Conservation (phyloP, 768 basidiomycete genomes). For the Lactarius tabidus region DNA sequence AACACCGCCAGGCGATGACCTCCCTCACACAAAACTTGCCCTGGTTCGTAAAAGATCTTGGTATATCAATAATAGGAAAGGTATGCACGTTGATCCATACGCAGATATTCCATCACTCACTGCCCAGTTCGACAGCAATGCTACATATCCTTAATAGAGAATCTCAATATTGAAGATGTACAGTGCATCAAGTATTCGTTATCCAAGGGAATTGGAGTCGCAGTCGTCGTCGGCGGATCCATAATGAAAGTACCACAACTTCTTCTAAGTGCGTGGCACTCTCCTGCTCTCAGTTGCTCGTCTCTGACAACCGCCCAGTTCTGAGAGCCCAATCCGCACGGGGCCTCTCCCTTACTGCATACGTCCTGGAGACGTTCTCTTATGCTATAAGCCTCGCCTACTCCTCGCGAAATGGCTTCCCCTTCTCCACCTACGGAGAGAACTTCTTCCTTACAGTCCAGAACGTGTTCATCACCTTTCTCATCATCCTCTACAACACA, state of each 20-base stretch:
- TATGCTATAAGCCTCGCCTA: slow-evolving; percentile 90
- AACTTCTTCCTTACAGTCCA: slow-evolving; percentile 91
- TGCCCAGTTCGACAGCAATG: slow-evolving; percentile 59
- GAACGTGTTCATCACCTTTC: slow-evolving; percentile 82
- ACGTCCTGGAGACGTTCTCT: slow-evolving; percentile 84
- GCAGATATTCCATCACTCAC: slow-evolving; percentile 15
- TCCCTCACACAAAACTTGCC: slow-evolving; percentile 81
- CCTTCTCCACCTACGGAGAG: slow-evolving; percentile 97
- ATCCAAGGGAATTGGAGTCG: slow-evolving; percentile 90
- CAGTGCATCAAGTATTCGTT: slow-evolving; percentile 88
- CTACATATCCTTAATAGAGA: slow-evolving; percentile 83
- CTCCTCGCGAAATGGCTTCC: slow-evolving; percentile 78
- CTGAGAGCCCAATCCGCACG: slow-evolving; percentile 69
- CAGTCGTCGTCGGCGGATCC: slow-evolving; percentile 86
- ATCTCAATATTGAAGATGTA: slow-evolving; percentile 71
- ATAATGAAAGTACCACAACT: slow-evolving; percentile 97
- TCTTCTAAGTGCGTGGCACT: slow-evolving; percentile 63
- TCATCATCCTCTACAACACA: slow-evolving; percentile 66
- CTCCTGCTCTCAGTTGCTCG: background rate
- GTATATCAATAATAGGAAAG: slow-evolving; percentile 76
- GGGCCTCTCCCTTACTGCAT: slow-evolving; percentile 83
- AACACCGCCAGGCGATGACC: too few species aligned
- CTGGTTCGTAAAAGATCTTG: slow-evolving; percentile 76
- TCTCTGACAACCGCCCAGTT: slow-evolving; percentile 42
- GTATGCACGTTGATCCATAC: slow-evolving; percentile 37